Conservation (phyloP, 129 eudicot genomes). For the Tagetes patula region DNA sequence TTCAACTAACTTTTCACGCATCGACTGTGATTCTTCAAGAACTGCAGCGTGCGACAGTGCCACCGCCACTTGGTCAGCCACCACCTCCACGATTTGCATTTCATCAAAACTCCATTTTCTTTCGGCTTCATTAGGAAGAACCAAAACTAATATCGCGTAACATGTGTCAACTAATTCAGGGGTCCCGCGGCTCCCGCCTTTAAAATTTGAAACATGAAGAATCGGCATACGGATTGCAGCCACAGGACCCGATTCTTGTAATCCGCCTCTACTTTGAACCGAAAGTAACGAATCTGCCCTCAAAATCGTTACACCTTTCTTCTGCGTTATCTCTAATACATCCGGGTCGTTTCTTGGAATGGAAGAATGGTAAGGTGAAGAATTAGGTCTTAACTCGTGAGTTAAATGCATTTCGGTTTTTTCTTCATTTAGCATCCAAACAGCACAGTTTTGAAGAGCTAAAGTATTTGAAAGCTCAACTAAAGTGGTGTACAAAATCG, state of each 20-base stretch:
- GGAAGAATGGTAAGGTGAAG: constrained; percentile 34
- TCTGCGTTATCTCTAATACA: constrained; percentile 54
- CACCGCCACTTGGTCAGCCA: constrained; percentile 93
- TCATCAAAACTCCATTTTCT: constrained; percentile 62
- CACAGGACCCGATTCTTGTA: constrained; percentile 59
- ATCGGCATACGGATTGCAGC: constrained; percentile 90
- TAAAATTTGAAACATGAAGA: constrained; percentile 82
- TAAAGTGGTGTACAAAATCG: constrained; percentile 64
- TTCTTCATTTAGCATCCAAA: constrained; percentile 71
- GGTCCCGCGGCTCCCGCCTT: constrained; percentile 91
- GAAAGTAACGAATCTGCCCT: constrained; percentile 58
- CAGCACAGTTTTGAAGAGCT: constrained; percentile 69
- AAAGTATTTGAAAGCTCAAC: constrained; percentile 79
- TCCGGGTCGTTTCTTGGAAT: constrained; percentile 65
- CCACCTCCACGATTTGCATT: constrained; percentile 79
- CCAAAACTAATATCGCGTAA: constrained; percentile 73
- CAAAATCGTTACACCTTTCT: constrained; percentile 64
- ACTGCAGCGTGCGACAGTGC: constrained; percentile 86
- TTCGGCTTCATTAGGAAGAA: constrained; percentile 46
- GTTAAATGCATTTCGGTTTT: constrained; percentile 64
- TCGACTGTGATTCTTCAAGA: constrained; percentile 79
- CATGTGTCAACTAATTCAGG: constrained; percentile 68
- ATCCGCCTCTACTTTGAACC: constrained; percentile 62
- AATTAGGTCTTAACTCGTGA: constrained; percentile 48
- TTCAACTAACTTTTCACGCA: constrained; percentile 72